Evolutionary conservation across 1,284 basidiomycete species (phyloP).

Genomic region (Phaffia rhodozyma): DNA sequence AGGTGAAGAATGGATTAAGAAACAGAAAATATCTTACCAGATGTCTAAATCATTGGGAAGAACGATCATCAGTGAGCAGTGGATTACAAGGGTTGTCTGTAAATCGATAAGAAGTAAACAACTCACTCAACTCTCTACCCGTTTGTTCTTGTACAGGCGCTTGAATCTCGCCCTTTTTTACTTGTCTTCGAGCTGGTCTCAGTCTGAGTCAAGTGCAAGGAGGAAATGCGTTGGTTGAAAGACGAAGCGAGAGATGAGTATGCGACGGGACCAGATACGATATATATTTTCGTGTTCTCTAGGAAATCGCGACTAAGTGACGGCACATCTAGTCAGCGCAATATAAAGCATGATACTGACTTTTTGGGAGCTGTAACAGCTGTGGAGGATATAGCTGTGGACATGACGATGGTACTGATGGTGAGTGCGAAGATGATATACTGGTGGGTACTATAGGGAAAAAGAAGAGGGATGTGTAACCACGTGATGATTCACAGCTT

Average conservation of each 20-base stretch:
- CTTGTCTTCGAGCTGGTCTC: conserved; percentile 70
- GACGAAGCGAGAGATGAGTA: neutral
- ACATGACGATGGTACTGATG: neutral
- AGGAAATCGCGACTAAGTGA: no score
- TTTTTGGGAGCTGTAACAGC: conserved; percentile 1
- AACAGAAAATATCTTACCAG: neutral
- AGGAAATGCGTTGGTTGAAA: neutral
- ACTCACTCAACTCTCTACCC: conserved; percentile 86
- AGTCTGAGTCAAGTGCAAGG: conserved; percentile 18
- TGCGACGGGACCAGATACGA: no score
- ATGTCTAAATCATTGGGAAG: neutral
- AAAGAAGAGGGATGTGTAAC: no score
- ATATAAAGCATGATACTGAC: neutral
- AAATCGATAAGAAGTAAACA: conserved; percentile 13
- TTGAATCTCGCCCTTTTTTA: conserved; percentile 75
- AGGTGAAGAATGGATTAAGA: neutral
- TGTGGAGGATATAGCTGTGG: neutral
- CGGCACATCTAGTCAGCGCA: no score
- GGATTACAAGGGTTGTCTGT: neutral
- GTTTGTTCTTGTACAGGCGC: conserved; percentile 78
- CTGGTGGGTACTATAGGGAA: no score
- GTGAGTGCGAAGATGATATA: neutral
- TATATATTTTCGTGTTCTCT: no score
- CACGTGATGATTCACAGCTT: no score
- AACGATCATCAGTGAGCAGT: neutral